Percentiles rank a stretch among this genome's conserved stretches.
phyloP scores from a whole-genome alignment of 108 stramenopile genomes.

The Fragilariopsis cylindrus region DNA sequence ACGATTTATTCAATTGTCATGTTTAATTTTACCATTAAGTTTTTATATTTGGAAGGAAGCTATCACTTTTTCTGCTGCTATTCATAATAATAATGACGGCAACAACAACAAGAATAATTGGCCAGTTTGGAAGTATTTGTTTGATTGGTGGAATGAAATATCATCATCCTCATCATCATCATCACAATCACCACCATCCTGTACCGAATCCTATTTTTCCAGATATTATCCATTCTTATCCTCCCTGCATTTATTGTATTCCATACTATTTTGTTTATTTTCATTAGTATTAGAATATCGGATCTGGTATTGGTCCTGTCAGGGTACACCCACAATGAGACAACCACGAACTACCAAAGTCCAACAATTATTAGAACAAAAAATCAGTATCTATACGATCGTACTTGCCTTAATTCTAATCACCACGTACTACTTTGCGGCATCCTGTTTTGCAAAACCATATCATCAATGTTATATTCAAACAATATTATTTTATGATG shows the following conservation, averaged over 20 bases:
- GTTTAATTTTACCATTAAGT: slow-evolving; percentile 22
- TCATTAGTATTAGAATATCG: slow-evolving; percentile 26
- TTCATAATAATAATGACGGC: not conserved
- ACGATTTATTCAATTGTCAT: slow-evolving; percentile 38
- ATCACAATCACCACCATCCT: not conserved
- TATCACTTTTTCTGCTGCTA: not conserved
- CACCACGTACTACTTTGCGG: slow-evolving; percentile 7
- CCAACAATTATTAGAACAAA: slow-evolving; percentile 33
- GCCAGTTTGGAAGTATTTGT: slow-evolving; percentile 26
- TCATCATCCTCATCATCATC: not conserved
- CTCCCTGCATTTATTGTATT: slow-evolving; percentile 15
- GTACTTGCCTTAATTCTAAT: slow-evolving; percentile 7
- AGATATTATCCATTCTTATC: slow-evolving; percentile 27
- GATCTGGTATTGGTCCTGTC: slow-evolving; percentile 31
- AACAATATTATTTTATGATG: not conserved
- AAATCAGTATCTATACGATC: slow-evolving; percentile 18
- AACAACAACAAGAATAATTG: not conserved
- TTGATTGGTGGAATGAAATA: slow-evolving; percentile 10
- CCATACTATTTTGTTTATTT: slow-evolving; percentile 18
- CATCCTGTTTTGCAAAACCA: slow-evolving; percentile 19
- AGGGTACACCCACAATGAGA: slow-evolving; percentile 42
- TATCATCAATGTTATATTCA: slow-evolving; percentile 15
- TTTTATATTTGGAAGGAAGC: slow-evolving; percentile 21
- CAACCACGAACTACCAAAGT: slow-evolving; percentile 34
- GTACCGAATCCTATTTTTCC: not conserved